phyloP scores from a whole-genome alignment of 1,284 basidiomycete species.

The Bothia castanella region DNA sequence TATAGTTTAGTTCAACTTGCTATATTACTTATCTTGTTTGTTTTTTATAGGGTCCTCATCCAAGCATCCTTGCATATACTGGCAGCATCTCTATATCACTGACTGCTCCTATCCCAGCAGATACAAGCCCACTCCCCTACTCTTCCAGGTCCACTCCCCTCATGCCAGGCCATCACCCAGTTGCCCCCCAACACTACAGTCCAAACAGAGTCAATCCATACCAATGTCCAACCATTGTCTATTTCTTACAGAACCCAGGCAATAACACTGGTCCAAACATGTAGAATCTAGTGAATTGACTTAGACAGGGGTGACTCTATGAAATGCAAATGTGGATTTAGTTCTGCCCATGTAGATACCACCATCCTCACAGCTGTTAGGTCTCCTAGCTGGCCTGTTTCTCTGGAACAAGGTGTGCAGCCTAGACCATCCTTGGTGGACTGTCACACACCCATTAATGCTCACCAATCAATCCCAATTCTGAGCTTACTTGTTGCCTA shows the following conservation, averaged over 20 bases:
- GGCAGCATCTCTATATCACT: no score
- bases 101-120: no score
- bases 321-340: slow-evolving; percentile 32
- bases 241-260: slow-evolving; percentile 43
- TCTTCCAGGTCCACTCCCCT: no score
- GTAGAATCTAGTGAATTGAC: slow-evolving; percentile 46
- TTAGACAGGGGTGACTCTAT: slow-evolving; percentile 53
- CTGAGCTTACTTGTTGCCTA: no score
- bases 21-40: slow-evolving; percentile 18
- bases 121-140: no score
- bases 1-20: slow-evolving; percentile 7
- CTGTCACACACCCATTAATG: slow-evolving; percentile 40
- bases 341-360: slow-evolving; percentile 42
- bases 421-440: slow-evolving; percentile 54
- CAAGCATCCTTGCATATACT: no score
- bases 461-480: no score
- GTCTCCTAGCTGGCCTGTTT: slow-evolving; percentile 55
- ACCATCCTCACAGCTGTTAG: slow-evolving; percentile 40
- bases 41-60: slow-evolving; percentile 66
- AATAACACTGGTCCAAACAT: no score
- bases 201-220: slow-evolving; percentile 40
- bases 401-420: slow-evolving; percentile 48
- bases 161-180: slow-evolving; percentile 34
- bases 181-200: slow-evolving; percentile 34
- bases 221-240: slow-evolving; percentile 42